Evolutionary conservation across 2,329 filamentous ascomycete genomes (phyloP).

Genomic region (Aspergillus quadrilineatus): DNA sequence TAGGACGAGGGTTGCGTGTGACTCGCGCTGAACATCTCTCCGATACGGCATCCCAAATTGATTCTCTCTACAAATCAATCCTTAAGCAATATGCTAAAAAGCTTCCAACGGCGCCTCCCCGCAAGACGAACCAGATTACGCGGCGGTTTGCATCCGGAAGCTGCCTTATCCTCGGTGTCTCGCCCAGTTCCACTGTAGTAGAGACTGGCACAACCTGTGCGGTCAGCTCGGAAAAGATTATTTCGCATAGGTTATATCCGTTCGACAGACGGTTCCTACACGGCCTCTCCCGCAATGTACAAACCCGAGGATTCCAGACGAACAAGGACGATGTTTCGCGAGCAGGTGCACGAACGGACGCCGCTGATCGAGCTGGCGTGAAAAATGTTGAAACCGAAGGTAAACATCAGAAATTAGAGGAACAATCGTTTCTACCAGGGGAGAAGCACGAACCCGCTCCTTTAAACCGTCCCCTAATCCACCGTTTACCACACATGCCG

Average conservation of each 20-base stretch:
- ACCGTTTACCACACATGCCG: conserved; percentile 68
- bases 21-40: conserved; percentile 24
- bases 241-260: conserved; percentile 24
- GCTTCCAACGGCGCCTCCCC: conserved; percentile 23
- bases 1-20: conserved; percentile 29
- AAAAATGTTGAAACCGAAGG: conserved; percentile 13
- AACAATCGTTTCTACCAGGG: conserved; percentile 25
- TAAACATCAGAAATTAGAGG: conserved; percentile 21
- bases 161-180: conserved; percentile 52
- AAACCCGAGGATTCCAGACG: conserved; percentile 35
- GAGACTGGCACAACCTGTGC: conserved; percentile 36
- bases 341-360: conserved; percentile 17
- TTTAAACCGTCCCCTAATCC: conserved; percentile 49
- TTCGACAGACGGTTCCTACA: conserved; percentile 21
- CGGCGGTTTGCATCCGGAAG: conserved; percentile 57
- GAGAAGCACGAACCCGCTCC: conserved; percentile 16
- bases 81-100: conserved; percentile 18
- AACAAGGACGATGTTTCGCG: conserved; percentile 22
- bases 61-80: conserved; percentile 17
- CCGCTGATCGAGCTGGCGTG: conserved; percentile 11
- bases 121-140: conserved; percentile 43
- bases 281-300: conserved; percentile 22
- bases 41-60: conserved; percentile 16
- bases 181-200: conserved; percentile 33
- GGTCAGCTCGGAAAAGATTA: conserved; percentile 31